Conservation (phyloP, 2,329 filamentous ascomycete genomes). For the Chrysoporthe austroafricana region DNA sequence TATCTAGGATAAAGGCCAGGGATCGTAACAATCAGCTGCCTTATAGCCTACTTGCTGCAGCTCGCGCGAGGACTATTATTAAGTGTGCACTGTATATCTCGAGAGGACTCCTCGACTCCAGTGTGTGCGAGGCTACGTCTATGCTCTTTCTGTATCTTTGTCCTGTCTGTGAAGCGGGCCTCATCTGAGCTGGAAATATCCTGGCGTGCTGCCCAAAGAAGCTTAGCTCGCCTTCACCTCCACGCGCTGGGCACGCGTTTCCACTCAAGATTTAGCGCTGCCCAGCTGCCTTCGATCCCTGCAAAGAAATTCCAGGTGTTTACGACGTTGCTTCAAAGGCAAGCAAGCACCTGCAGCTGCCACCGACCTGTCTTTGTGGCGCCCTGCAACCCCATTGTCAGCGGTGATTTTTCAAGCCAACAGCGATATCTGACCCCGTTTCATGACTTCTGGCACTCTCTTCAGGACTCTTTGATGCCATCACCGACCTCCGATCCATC, state of each 20-base stretch:
- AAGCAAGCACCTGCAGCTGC: slow-evolving; percentile 9
- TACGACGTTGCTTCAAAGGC: slow-evolving; percentile 22
- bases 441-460: background rate
- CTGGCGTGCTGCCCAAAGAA: slow-evolving; percentile 25
- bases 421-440: background rate
- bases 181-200: background rate
- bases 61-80: background rate
- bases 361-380: background rate
- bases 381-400: slow-evolving; percentile 17
- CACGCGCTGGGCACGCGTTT: slow-evolving; percentile 35
- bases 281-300: slow-evolving; percentile 24
- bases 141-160: background rate
- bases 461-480: background rate
- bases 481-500: slow-evolving; percentile 32
- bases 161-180: background rate
- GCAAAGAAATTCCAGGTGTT: slow-evolving; percentile 30
- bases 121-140: no score
- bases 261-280: slow-evolving; percentile 29
- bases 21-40: background rate
- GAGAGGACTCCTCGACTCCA: background rate
- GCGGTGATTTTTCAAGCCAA: slow-evolving; percentile 2
- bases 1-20: background rate
- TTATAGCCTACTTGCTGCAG: background rate
- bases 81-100: background rate
- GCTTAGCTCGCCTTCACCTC: slow-evolving; percentile 32